Percentiles rank a stretch among this genome's conserved stretches.
phyloP scores from a whole-genome alignment of 2,329 filamentous ascomycete genomes.

The Emericellopsis atlantica region DNA sequence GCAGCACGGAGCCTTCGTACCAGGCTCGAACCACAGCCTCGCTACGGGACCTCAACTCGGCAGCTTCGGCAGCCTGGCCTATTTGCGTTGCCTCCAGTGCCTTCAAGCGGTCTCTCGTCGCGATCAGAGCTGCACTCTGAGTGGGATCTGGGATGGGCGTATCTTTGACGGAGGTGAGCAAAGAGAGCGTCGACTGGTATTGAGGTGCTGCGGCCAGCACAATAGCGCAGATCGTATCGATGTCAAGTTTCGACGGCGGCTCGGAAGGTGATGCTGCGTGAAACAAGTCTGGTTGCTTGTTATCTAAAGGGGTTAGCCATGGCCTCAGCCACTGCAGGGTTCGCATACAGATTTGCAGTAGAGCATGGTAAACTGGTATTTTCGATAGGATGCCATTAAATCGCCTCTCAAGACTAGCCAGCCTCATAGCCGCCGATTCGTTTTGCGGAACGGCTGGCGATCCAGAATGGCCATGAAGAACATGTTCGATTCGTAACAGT shows the following conservation, averaged over 20 bases:
- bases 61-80: constrained; percentile 49
- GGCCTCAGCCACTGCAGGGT: neutral
- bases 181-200: constrained; percentile 42
- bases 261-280: constrained; percentile 28
- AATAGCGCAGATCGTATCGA: constrained; percentile 37
- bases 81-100: constrained; percentile 47
- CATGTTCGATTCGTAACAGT: constrained; percentile 45
- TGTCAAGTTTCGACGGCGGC: constrained; percentile 38
- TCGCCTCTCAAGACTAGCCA: constrained; percentile 40
- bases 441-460: constrained; percentile 18
- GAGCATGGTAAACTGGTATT: constrained; percentile 43
- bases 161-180: constrained; percentile 42
- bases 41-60: constrained; percentile 49
- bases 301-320: constrained; percentile 24
- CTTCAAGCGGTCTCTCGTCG: constrained; percentile 48
- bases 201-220: constrained; percentile 43
- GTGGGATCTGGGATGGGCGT: constrained; percentile 42
- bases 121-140: constrained; percentile 41
- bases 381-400: constrained; percentile 36
- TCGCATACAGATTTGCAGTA: constrained; percentile 43
- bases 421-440: constrained; percentile 26
- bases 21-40: constrained; percentile 52
- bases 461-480: constrained; percentile 35
- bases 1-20: constrained; percentile 62
- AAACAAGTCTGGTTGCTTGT: constrained; percentile 41